Base-by-base conservation (phyloP, 805 yeast species). In the Saturnispora gosingensis region DNA sequence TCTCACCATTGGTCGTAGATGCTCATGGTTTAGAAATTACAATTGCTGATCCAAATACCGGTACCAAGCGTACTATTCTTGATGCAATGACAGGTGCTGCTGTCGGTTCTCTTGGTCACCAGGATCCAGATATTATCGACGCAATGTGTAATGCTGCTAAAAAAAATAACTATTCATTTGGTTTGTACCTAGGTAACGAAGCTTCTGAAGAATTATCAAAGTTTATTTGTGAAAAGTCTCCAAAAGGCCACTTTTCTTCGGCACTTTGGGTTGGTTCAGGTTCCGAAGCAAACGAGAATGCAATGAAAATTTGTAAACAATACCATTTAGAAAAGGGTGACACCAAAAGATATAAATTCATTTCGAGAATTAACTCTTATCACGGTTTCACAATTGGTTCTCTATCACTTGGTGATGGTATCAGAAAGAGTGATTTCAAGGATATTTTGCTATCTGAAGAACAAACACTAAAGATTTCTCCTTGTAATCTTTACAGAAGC, bases 221-320 rank as follows among this genome's bases (percentile, higher is more conserved):
- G 49, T 72, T 67, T 77, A 81, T 62, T 46, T 64, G 72, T 53
- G 70, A 67, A 5, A 61, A 64, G 43, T 69, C 74, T 16, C 73
- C 76, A 50, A 58, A 66, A 40, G 68, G 64, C 42, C 72, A 67
- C 8, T 72, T 72, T 53, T 56, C 64, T 3, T 66, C 73, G 25
- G 76, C 73, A 13, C 53, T 71, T 45, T 68, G 86, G 54, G 76
- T 80, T 56, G 83, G 83, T 58, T 78, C 87, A 2, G 95, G 95
- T 49, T 75, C 89, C 20, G 91, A 84, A 65, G 88, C 91, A 45
- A 84, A 84, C 60, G 91, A 84, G 62, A 88, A 87, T 34, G 89
- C 89, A 4, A 65, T 84, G 60, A 84, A 85, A 64, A 83, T 85
- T 61, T 85, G 85, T 25, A 67, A 69, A 56, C 78, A 75, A 59